Percentiles rank a stretch among this genome's conserved stretches.
Evolutionary conservation across 108 stramenopile species (phyloP).

Genomic region (Fistulifera pelliculosa): DNA sequence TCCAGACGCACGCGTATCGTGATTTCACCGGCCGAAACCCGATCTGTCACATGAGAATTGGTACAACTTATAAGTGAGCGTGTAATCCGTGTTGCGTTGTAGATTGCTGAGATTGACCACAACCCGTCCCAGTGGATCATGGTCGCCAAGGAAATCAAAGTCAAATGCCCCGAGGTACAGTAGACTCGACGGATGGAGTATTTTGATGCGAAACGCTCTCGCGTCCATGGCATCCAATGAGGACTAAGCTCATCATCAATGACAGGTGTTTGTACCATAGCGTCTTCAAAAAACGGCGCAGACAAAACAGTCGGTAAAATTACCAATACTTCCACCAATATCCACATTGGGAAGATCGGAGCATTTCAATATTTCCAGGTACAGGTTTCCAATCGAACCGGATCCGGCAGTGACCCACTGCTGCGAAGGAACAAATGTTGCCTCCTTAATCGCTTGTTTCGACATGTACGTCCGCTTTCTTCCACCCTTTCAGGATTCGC

Average conservation of each 20-base stretch:
- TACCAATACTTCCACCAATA: slow-evolving; percentile 32
- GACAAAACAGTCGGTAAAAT: slow-evolving; percentile 50
- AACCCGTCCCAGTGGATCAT: slow-evolving; percentile 69
- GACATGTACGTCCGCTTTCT: slow-evolving; percentile 70
- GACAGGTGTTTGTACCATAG: slow-evolving; percentile 57
- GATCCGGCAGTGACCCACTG: slow-evolving; percentile 62
- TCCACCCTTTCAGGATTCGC: slow-evolving; percentile 55
- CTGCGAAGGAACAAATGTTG: slow-evolving; percentile 30
- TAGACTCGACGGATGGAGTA: slow-evolving; percentile 2
- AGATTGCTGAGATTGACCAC: slow-evolving; percentile 62
- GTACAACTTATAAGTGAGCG: slow-evolving; percentile 51
- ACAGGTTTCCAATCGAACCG: slow-evolving; percentile 55
- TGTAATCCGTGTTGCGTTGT: slow-evolving; percentile 40
- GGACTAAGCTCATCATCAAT: slow-evolving; percentile 68
- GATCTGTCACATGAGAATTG: slow-evolving; percentile 1
- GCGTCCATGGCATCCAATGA: slow-evolving; percentile 69
- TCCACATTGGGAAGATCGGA: slow-evolving; percentile 71
- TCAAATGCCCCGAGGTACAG: slow-evolving; percentile 35
- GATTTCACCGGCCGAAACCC: slow-evolving; percentile 18
- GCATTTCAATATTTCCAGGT: slow-evolving; percentile 57
- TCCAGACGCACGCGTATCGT: slow-evolving; percentile 46
- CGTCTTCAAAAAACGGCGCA: slow-evolving; percentile 69
- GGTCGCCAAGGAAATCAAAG: slow-evolving; percentile 37
- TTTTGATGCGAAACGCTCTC: not conserved
- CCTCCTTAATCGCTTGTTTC: slow-evolving; percentile 36